Base-by-base conservation (phyloP, 1,284 basidiomycete genomes). In the Ceratobasidium papillatum region DNA sequence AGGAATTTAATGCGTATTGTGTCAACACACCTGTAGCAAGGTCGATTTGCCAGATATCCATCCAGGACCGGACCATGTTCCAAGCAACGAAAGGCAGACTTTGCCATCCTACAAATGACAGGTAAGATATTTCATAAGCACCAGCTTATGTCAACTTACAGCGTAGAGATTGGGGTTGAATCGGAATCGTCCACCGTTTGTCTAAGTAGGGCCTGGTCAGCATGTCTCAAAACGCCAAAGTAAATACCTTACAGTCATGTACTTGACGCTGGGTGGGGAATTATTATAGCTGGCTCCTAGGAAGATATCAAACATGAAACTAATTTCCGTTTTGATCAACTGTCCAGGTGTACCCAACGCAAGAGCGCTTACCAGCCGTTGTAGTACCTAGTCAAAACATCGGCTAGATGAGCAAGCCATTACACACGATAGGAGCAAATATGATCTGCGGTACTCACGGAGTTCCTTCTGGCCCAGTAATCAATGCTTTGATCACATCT, bases 111-210 rank as follows among this genome's bases (percentile, higher is more conserved):
- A 77, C 47, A 51, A 25, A 32, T n/a, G 19, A 25, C n/a, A n/a
- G 8, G 1, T 54, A 17, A 56, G 36, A 36, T 25, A 14, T 32
- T 17, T 2, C 2, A 17, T 30, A n/a, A 4, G 27, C 34, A 30
- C 30, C 30, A 1, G 2, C 11, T 34, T 17, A 34, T 11, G 36
- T 4, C 7, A 12, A 80, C 89, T 79, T 81, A 92, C 93, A 58
- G 91, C 92, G 80, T 95, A 96, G 32, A 96, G 84, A 80, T 97
- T 97, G 2, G 95, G 95, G 79, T 96, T 96, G 83, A 95, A 95
- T 32, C 95, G 88, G 82, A 86, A 96, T 82, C 89, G 92, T 32
- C 95, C 95, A 1, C 93, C 94, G 77, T 94, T 91, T 0, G 95
- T 97, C 92, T 94, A 78, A 59, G 62, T n/a, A 77, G 64, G n/a